phyloP scores from a whole-genome alignment of 2,329 filamentous ascomycete species.

The Elsinoe necatrix region DNA sequence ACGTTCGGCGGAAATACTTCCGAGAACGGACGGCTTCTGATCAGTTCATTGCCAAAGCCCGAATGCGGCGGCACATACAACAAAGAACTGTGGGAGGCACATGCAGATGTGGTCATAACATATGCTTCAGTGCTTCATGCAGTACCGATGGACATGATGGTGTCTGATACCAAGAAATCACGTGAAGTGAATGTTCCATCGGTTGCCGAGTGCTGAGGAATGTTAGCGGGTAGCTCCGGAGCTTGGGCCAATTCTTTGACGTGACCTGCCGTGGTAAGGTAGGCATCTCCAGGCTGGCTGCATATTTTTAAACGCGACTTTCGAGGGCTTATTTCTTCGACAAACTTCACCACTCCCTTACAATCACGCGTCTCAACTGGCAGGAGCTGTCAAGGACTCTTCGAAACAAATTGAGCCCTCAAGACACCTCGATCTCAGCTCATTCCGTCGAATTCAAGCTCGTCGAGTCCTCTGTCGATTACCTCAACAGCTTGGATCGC shows the following conservation, averaged over 20 bases:
- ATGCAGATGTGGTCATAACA: no score
- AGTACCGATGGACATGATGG: not conserved
- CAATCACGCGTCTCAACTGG: not conserved
- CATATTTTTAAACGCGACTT: not conserved
- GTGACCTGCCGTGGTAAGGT: not conserved
- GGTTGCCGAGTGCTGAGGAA: not conserved
- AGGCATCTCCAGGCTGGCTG: not conserved
- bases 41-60: not conserved
- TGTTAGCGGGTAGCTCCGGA: not conserved
- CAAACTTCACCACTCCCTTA: not conserved
- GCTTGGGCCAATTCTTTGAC: conserved; percentile 1
- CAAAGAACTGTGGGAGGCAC: not conserved
- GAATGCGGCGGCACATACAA: not conserved
- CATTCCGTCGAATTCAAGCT: not conserved
- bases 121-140: not conserved
- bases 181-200: not conserved
- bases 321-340: not conserved
- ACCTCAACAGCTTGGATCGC: not conserved
- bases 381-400: no score
- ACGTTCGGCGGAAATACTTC: conserved; percentile 1
- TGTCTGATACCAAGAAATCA: not conserved
- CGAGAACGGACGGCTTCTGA: conserved; percentile 2
- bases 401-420: no score
- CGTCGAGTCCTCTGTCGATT: conserved; percentile 9
- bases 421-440: no score